Base-by-base conservation (phyloP, 257 asterid genomes). In the Ilex aquifolium region DNA sequence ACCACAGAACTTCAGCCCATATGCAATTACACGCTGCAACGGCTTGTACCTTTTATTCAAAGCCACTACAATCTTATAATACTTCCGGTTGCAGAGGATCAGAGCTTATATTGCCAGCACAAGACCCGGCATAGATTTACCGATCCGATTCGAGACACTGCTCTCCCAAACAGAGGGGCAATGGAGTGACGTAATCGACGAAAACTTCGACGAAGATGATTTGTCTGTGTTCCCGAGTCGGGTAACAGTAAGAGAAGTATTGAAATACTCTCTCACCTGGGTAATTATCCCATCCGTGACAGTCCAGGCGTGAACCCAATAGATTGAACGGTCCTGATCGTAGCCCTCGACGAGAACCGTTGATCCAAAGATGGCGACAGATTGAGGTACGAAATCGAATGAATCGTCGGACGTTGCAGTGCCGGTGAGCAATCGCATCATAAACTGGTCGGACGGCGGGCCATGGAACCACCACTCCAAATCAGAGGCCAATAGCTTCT, bases 401-500 rank as follows among this genome's bases (percentile, higher is more conserved):
- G 44, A 10, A 49, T 67, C 66, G 61, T 75, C 80, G 52, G 78
- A 57, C 11, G 82, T 66, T 15, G 62, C 72, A 44, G 78, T 61
- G 64, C 99, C 99, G 77, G 99, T 93, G 68, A 93, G 88, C 8
- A 90, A 77, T 82, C 86, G 97, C 99, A 90, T 93, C 87, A 90
- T 85, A 82, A 77, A 90, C 79, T 93, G 99, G 86, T 90, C 83
- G 3, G 95, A 72, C 13, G 99, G 99, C 16, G 99, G 99, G 71
- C 97, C 99, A 65, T 93, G 99, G 87, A 93, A 93, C 99, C 99
- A 93, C 99, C 99, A 93, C 96, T 93, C 99, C 72, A 93, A 94
- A 69, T 93, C 99, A 32, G 95, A 54, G 79, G 92, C 90, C 58
- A 93, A 87, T 63, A 93, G 85, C 66, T 76, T 63, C 78, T 84